Percentiles rank a stretch among this genome's conserved stretches.
Conservation (phyloP, 345 rosid species). For the Luvunga scandens region DNA sequence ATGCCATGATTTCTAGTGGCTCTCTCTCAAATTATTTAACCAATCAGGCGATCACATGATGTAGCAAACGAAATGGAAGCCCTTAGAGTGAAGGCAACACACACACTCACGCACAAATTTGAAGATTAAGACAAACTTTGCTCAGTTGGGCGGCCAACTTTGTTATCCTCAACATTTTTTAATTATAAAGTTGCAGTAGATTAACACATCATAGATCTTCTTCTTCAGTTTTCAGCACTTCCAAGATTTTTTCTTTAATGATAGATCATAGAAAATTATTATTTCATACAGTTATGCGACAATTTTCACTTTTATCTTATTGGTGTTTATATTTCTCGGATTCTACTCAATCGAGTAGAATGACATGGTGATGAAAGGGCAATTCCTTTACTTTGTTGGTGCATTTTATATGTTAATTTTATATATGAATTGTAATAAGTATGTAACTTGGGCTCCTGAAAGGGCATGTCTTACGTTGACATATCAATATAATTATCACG, state of each 20-base stretch:
- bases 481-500: background rate
- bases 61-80: background rate
- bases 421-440: background rate
- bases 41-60: constrained; percentile 16
- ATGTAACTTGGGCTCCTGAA: background rate
- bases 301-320: background rate
- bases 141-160: background rate
- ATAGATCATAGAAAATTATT: background rate
- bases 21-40: background rate
- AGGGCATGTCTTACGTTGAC: background rate
- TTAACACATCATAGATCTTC: background rate
- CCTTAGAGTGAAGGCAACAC: background rate
- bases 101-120: background rate
- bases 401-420: background rate
- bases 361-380: background rate
- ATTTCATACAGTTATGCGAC: background rate
- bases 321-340: too few relatives aligned
- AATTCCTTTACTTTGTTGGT: background rate
- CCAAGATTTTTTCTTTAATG: background rate
- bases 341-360: background rate
- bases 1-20: background rate
- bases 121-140: background rate
- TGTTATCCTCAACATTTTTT: background rate
- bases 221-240: constrained; percentile 17
- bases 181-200: background rate